Conservation (phyloP, 257 asterid species). For the Nicotiana undulata region DNA sequence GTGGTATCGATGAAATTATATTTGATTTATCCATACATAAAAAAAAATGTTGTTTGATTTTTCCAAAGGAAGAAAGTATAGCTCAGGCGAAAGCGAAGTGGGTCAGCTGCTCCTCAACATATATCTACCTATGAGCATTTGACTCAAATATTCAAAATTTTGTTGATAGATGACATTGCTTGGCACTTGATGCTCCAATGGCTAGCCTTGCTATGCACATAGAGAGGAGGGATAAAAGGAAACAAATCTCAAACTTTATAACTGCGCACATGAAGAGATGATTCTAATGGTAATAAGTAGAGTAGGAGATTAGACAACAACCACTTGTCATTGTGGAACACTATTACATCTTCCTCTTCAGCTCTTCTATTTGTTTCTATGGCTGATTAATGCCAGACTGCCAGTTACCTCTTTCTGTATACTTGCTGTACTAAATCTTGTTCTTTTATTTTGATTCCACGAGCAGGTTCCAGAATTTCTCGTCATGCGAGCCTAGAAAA, state of each 20-base stretch:
- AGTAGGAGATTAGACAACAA: neutral
- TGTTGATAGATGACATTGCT: neutral
- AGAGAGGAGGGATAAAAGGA: neutral
- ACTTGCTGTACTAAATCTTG: slow-evolving; percentile 3
- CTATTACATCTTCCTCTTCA: neutral
- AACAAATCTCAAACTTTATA: neutral
- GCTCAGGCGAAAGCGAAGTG: neutral
- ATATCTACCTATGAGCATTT: neutral
- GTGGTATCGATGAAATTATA: neutral
- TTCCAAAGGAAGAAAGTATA: neutral
- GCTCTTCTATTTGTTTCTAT: neutral
- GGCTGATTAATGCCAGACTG: neutral
- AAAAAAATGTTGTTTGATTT: neutral
- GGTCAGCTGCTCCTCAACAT: neutral
- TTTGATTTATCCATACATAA: neutral
- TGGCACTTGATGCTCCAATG: neutral
- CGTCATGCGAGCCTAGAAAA: slow-evolving; percentile 33
- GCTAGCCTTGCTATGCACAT: neutral
- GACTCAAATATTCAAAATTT: neutral
- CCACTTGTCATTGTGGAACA: neutral
- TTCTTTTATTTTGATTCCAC: slow-evolving; percentile 15
- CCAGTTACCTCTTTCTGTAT: neutral
- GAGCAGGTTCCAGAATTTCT: slow-evolving; percentile 50
- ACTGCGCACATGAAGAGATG: neutral
- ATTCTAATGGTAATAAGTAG: neutral